phyloP scores from a whole-genome alignment of 352 stramenopile species.

The Elongisporangium undulatum region DNA sequence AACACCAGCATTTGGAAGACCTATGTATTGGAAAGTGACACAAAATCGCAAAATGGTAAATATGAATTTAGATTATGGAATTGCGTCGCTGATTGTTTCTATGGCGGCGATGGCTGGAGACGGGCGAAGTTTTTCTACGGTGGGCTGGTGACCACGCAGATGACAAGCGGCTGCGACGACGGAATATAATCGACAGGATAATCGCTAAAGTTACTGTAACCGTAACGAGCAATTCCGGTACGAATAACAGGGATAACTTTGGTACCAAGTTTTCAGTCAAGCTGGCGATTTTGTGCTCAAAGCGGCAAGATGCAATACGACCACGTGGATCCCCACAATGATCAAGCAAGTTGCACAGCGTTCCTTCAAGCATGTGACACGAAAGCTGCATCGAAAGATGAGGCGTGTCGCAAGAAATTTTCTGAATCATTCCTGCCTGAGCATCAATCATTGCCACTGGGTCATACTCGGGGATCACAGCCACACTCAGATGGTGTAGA shows the following conservation, averaged over 20 bases:
- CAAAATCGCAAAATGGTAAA: not conserved
- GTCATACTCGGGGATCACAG: slow-evolving; percentile 87
- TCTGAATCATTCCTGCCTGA: slow-evolving; percentile 86
- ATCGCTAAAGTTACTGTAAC: slow-evolving; percentile 49
- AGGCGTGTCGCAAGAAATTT: slow-evolving; percentile 85
- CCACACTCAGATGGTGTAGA: slow-evolving; percentile 82
- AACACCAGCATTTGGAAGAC: slow-evolving; percentile 13
- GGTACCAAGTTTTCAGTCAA: slow-evolving; percentile 63
- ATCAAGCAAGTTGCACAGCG: slow-evolving; percentile 78
- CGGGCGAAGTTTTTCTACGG: slow-evolving; percentile 16
- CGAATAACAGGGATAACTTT: slow-evolving; percentile 36
- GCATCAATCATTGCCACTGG: slow-evolving; percentile 86
- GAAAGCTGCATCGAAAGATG: slow-evolving; percentile 87
- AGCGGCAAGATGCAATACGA: slow-evolving; percentile 63
- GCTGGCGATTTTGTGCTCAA: slow-evolving; percentile 75
- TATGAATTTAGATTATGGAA: slow-evolving; percentile 39
- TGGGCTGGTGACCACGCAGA: slow-evolving; percentile 24
- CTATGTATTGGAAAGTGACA: slow-evolving; percentile 23
- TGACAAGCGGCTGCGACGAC: slow-evolving; percentile 28
- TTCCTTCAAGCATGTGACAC: slow-evolving; percentile 91
- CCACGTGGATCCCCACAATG: slow-evolving; percentile 60
- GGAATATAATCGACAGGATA: slow-evolving; percentile 55
- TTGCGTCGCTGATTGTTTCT: slow-evolving; percentile 26
- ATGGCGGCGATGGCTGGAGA: slow-evolving; percentile 1
- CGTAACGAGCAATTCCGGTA: slow-evolving; percentile 53